Evolutionary conservation across 1,284 basidiomycete genomes (phyloP).

Genomic region (Vanrija humicola): DNA sequence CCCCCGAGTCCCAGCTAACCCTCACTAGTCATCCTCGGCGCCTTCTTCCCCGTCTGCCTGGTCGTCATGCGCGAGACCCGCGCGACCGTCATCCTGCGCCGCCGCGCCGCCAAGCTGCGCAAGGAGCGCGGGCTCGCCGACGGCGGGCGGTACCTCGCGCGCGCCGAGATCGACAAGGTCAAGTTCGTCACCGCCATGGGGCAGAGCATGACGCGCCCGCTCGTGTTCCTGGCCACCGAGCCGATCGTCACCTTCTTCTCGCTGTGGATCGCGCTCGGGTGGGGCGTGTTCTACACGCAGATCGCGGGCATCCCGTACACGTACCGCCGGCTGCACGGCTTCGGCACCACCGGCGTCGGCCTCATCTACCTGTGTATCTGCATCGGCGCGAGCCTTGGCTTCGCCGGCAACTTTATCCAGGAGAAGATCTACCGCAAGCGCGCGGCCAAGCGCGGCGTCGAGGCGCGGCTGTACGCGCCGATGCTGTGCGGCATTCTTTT

Average conservation of each 20-base stretch:
- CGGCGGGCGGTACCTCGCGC: conserved; percentile 44
- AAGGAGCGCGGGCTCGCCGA: conserved; percentile 35
- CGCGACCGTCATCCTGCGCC: conserved; percentile 41
- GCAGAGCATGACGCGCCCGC: conserved; percentile 32
- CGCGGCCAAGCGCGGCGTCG: conserved; percentile 57
- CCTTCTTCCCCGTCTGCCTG: conserved; percentile 31
- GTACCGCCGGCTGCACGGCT: conserved; percentile 62
- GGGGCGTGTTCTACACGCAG: conserved; percentile 70
- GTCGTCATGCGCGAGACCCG: conserved; percentile 46
- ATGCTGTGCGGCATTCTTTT: conserved; percentile 63
- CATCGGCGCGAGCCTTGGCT: conserved; percentile 61
- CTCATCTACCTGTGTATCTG: conserved; percentile 59
- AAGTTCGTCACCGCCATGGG: conserved; percentile 36
- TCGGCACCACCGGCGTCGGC: conserved; percentile 62
- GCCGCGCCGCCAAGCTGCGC: conserved; percentile 32
- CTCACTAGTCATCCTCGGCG: conserved; percentile 24
- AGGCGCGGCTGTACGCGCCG: conserved; percentile 67
- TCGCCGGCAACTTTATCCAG: conserved; percentile 60
- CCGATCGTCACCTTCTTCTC: conserved; percentile 71
- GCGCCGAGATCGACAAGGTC: conserved; percentile 44
- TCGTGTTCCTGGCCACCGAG: conserved; percentile 63
- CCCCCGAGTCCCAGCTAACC: conserved; percentile 8
- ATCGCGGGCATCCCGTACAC: conserved; percentile 64
- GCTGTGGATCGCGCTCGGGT: conserved; percentile 69
- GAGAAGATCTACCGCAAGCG: conserved; percentile 57